Percentiles rank a stretch among this genome's conserved stretches.
phyloP scores from a whole-genome alignment of 148 eudicot genomes.

The Persicaria tinctoria region DNA sequence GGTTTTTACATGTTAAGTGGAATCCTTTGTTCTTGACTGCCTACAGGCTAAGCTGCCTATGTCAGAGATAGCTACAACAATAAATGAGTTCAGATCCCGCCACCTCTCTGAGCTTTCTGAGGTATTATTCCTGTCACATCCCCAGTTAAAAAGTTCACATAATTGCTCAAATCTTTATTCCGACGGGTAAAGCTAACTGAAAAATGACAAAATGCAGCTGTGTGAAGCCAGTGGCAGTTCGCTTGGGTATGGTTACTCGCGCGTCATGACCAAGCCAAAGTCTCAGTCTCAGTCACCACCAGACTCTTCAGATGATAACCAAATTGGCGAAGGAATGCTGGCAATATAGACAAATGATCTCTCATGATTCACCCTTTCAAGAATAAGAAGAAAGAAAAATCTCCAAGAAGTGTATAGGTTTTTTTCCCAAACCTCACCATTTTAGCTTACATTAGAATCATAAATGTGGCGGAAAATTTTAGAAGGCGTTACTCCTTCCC shows the following conservation, averaged over 20 bases:
- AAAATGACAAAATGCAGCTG: constrained; percentile 41
- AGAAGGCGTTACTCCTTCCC: background rate
- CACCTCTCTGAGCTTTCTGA: constrained; percentile 90
- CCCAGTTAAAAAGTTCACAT: background rate
- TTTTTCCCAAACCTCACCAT: background rate
- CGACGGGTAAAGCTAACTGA: background rate
- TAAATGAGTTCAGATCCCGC: constrained; percentile 93
- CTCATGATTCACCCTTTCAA: background rate
- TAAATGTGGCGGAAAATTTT: constrained; percentile 3
- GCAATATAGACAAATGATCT: constrained; percentile 32
- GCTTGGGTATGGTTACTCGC: constrained; percentile 83
- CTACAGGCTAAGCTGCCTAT: constrained; percentile 79
- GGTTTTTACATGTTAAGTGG: background rate
- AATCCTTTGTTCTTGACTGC: background rate
- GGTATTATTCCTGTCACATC: constrained; percentile 28
- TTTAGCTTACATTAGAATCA: constrained; percentile 3
- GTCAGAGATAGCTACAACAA: constrained; percentile 87
- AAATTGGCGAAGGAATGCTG: constrained; percentile 55
- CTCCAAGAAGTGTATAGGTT: constrained; percentile 1
- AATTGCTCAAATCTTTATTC: background rate
- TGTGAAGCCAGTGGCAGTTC: constrained; percentile 90
- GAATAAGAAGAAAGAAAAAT: background rate
- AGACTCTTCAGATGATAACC: constrained; percentile 57
- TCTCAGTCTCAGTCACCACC: constrained; percentile 24
- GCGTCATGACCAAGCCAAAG: constrained; percentile 65